Evolutionary conservation across 1,139 yeast genomes (phyloP).

Genomic region (Taiozyma onychis): DNA sequence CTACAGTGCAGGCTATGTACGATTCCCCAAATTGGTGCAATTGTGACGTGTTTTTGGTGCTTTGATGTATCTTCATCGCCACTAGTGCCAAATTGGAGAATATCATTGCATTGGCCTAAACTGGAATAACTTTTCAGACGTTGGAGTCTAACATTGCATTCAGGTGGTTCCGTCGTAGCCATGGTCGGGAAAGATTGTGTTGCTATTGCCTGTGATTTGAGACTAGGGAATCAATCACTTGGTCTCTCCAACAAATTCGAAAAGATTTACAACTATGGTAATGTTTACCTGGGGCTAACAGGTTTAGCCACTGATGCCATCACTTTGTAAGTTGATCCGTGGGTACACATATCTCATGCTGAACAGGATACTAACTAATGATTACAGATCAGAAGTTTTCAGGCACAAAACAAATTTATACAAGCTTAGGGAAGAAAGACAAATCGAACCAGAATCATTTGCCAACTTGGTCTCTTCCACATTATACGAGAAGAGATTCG

Average conservation of each 20-base stretch:
- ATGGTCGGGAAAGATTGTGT: slow-evolving; percentile 99
- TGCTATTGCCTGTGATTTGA: slow-evolving; percentile 93
- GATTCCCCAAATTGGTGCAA: not conserved
- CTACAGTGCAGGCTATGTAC: not conserved
- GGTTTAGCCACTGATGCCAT: slow-evolving; percentile 94
- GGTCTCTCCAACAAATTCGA: slow-evolving; percentile 93
- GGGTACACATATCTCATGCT: not conserved
- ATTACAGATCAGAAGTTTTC: slow-evolving; percentile 73
- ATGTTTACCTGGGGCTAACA: slow-evolving; percentile 84
- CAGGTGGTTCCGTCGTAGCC: slow-evolving; percentile 94
- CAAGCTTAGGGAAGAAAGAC: slow-evolving; percentile 85
- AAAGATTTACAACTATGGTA: slow-evolving; percentile 80
- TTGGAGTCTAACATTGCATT: slow-evolving; percentile 1
- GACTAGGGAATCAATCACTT: slow-evolving; percentile 89
- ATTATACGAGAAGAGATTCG: slow-evolving; percentile 86
- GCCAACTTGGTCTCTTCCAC: slow-evolving; percentile 91
- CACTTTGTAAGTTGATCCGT: slow-evolving; percentile 64
- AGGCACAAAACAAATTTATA: slow-evolving; percentile 83
- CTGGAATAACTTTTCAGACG: not conserved
- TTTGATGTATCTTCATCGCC: slow-evolving; percentile 1
- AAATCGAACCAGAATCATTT: slow-evolving; percentile 88
- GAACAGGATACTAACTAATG: slow-evolving; percentile 58
- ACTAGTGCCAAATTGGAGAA: not conserved
- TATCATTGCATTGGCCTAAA: not conserved
- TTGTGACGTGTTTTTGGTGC: not conserved